A percentile compares a stretch with the other conserved stretches of the same genome.
Conservation (phyloP, 768 basidiomycete species). For the Neoboletus magnificus region DNA sequence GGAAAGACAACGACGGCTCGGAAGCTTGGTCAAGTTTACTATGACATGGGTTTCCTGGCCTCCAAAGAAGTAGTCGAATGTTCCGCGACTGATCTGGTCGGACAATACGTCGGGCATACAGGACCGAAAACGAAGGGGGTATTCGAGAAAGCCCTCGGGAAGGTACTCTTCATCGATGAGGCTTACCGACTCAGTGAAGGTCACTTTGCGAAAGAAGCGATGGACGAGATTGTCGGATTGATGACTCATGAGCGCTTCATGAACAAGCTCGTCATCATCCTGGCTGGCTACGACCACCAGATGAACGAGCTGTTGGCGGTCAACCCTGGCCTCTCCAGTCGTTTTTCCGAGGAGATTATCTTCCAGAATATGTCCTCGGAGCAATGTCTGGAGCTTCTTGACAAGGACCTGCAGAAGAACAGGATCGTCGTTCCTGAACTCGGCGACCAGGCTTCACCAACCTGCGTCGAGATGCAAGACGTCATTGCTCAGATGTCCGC, state of each 20-base stretch:
- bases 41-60: conserved; percentile 59
- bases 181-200: conserved; percentile 65
- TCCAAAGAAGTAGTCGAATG: conserved; percentile 58
- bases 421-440: conserved; percentile 39
- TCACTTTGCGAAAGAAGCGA: conserved; percentile 67
- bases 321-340: conserved; percentile 66
- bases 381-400: conserved; percentile 51
- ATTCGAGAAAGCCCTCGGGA: conserved; percentile 64
- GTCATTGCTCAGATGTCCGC: conserved; percentile 41
- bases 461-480: conserved; percentile 32
- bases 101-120: conserved; percentile 68
- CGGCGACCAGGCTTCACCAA: not conserved
- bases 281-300: conserved; percentile 69
- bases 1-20: conserved; percentile 64
- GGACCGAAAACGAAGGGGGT: conserved; percentile 61
- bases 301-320: conserved; percentile 59
- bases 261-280: conserved; percentile 61
- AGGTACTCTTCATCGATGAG: conserved; percentile 71
- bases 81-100: conserved; percentile 69
- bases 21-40: conserved; percentile 63
- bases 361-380: conserved; percentile 54
- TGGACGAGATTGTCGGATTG: conserved; percentile 68
- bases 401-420: conserved; percentile 44
- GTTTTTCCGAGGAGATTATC: conserved; percentile 60
- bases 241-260: conserved; percentile 58